These are phyloP conservation scores for Colletotrichum tropicicola DNA, from an alignment of 2,329 filamentous ascomycete species.

Conservation along the genomic window DNA sequence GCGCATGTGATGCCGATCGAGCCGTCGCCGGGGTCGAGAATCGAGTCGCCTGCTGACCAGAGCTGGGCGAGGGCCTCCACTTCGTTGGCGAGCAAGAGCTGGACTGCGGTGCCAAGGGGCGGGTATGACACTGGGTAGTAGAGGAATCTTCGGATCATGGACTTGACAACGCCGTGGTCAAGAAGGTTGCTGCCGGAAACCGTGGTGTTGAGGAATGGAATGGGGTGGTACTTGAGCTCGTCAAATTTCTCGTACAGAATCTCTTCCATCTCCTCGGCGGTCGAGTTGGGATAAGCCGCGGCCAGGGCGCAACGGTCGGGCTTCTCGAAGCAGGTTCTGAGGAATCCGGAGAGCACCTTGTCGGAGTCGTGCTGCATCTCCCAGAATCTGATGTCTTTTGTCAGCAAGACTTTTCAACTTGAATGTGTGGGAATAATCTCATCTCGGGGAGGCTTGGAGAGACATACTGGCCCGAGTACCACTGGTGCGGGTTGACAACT, in stretches of 20 bases:
- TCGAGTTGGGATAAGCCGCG: conserved; percentile 35
- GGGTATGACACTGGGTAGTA: conserved; percentile 35
- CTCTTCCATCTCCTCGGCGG: conserved; percentile 44
- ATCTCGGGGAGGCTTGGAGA: no score
- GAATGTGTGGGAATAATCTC: not conserved
- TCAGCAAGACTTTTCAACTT: not conserved
- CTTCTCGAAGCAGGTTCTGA: conserved; percentile 37
- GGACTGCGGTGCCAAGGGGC: conserved; percentile 16
- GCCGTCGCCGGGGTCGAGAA: conserved; percentile 3
- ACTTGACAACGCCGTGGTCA: conserved; percentile 37
- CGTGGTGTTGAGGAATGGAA: conserved; percentile 26
- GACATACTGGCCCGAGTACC: conserved; percentile 38
- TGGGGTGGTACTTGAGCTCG: conserved; percentile 37
- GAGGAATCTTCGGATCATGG: conserved; percentile 27
- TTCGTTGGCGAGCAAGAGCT: conserved; percentile 27
- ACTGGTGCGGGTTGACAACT: conserved; percentile 42
- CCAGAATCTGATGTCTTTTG: conserved; percentile 20
- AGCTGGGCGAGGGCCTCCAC: not conserved
- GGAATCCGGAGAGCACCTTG: conserved; percentile 38
- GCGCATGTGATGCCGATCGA: conserved; percentile 32
- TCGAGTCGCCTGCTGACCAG: no score
- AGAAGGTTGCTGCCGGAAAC: conserved; percentile 30
- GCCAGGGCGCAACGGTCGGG: conserved; percentile 39
- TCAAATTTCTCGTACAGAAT: conserved; percentile 40
- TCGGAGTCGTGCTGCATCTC: conserved; percentile 38